Evolutionary conservation across 805 yeast genomes (phyloP).

Genomic region (Yamadazyma ubonensis): DNA sequence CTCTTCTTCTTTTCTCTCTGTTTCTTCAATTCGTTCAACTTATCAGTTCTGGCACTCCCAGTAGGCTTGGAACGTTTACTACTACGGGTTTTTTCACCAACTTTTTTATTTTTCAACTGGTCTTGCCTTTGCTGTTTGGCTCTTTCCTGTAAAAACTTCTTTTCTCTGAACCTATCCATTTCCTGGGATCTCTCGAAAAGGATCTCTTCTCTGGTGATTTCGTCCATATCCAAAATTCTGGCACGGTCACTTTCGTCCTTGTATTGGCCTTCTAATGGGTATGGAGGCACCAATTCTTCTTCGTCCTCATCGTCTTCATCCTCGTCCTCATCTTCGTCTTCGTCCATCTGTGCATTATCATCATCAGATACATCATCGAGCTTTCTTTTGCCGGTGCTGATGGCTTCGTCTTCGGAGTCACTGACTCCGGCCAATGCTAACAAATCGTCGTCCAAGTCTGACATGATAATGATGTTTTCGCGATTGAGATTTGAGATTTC

Average conservation of each 20-base stretch:
- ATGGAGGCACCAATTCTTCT: constrained; percentile 60
- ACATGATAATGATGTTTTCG: constrained; percentile 43
- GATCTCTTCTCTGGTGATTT: constrained; percentile 87
- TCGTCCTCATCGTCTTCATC: constrained; percentile 34
- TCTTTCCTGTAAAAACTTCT: constrained; percentile 79
- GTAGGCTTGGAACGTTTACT: constrained; percentile 33
- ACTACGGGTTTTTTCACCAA: constrained; percentile 33
- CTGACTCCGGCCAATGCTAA: constrained; percentile 83
- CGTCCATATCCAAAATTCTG: constrained; percentile 70
- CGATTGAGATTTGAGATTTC: neutral
- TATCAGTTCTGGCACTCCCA: constrained; percentile 45
- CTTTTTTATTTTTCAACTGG: constrained; percentile 5
- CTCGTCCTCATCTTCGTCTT: constrained; percentile 27
- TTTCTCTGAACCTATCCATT: constrained; percentile 83
- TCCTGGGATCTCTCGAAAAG: constrained; percentile 92
- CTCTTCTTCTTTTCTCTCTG: constrained; percentile 66
- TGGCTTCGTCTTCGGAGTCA: constrained; percentile 21
- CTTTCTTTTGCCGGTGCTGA: constrained; percentile 28
- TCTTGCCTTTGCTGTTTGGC: constrained; percentile 51
- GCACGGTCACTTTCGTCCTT: constrained; percentile 77
- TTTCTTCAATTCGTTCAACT: constrained; percentile 70
- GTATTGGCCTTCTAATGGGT: constrained; percentile 91
- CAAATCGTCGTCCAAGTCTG: constrained; percentile 90
- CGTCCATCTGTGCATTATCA: constrained; percentile 20
- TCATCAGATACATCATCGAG: constrained; percentile 15